A percentile compares a stretch with the other conserved stretches of the same genome.
These are phyloP conservation scores for Fusarium secorum DNA, from an alignment of 2,329 filamentous ascomycete species.

Conservation along the genomic window DNA sequence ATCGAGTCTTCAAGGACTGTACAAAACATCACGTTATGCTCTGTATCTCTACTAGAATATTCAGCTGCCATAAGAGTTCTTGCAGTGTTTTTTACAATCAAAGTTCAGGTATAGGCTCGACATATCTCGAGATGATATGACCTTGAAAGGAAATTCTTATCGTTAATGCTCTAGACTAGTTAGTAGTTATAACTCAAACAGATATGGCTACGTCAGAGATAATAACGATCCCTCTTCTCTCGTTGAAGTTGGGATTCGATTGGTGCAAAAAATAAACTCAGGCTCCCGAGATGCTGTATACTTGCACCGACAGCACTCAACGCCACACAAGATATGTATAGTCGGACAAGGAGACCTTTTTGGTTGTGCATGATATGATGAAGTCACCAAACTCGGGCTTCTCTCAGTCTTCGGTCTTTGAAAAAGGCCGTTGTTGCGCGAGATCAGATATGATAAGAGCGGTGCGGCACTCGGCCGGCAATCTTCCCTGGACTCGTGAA, in stretches of 20 bases:
- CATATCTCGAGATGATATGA: background rate
- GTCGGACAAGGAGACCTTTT: background rate
- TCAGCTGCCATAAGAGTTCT: background rate
- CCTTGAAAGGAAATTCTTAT: no score
- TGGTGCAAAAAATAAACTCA: background rate
- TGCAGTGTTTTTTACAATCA: background rate
- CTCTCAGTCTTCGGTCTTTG: background rate
- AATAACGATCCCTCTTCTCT: background rate
- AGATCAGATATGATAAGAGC: background rate
- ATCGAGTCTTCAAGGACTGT: background rate
- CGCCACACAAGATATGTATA: background rate
- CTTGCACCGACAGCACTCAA: background rate
- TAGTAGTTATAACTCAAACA: background rate
- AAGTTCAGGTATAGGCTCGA: background rate
- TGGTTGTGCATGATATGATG: background rate
- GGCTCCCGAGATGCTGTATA: background rate
- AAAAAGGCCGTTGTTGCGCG: background rate
- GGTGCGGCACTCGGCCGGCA: conserved; percentile 23
- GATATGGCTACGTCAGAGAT: background rate
- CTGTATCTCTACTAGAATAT: accelerated
- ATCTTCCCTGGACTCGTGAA: background rate
- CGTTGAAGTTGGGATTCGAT: background rate
- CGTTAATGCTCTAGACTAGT: background rate
- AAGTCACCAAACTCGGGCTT: background rate
- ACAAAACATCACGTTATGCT: background rate